These are phyloP conservation scores for Rhizopus arrhizus DNA, from an alignment of 371 early-diverging fungal species.

Conservation along the genomic window DNA sequence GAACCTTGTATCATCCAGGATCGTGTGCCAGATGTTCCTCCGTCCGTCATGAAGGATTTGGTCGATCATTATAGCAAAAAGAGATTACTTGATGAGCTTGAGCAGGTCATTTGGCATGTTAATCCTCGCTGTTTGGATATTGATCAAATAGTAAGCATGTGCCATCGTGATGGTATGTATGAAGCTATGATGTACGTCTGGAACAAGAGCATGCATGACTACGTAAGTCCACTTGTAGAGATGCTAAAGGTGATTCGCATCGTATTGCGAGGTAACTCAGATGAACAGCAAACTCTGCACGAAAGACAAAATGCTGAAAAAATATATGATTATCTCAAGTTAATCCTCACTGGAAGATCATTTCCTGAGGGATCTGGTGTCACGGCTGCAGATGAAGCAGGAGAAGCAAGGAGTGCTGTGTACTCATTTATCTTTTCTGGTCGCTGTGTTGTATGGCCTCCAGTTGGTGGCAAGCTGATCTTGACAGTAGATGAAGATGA, in stretches of 20 bases:
- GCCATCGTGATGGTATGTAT: constrained; percentile 66
- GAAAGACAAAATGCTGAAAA: constrained; percentile 57
- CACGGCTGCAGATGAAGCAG: constrained; percentile 52
- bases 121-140: constrained; percentile 74
- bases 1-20: constrained; percentile 69
- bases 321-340: constrained; percentile 74
- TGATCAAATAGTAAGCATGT: constrained; percentile 69
- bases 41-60: constrained; percentile 70
- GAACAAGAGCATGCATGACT: constrained; percentile 76
- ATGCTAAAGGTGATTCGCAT: constrained; percentile 65
- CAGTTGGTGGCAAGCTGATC: constrained; percentile 57
- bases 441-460: constrained; percentile 74
- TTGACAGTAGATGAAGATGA: constrained; percentile 63
- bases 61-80: constrained; percentile 62
- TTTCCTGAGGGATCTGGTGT: constrained; percentile 68
- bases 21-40: constrained; percentile 61
- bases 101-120: constrained; percentile 76
- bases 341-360: constrained; percentile 70
- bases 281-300: constrained; percentile 3
- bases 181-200: constrained; percentile 80
- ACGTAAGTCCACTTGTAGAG: constrained; percentile 77
- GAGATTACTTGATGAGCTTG: constrained; percentile 62
- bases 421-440: constrained; percentile 82
- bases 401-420: constrained; percentile 65
- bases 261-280: constrained; percentile 44